phyloP scores from a whole-genome alignment of 352 stramenopile genomes.

The Globisporangium parvum region DNA sequence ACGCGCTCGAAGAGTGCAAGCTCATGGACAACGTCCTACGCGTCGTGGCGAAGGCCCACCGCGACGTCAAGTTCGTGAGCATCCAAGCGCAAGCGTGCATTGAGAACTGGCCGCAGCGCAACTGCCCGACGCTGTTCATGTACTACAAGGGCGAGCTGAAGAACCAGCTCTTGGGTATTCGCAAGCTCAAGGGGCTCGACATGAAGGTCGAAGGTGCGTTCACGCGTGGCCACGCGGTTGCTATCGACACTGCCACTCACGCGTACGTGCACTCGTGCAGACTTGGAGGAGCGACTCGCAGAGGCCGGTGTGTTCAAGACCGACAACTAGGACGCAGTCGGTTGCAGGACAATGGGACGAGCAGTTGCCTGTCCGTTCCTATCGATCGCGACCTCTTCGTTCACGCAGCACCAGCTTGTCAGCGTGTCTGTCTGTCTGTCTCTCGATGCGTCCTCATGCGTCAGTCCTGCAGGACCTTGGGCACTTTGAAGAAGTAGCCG shows the following conservation, averaged over 20 bases:
- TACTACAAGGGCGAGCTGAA: conserved; percentile 87
- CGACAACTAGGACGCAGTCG: conserved; percentile 11
- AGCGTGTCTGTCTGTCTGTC: too few relatives aligned
- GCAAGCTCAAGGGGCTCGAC: conserved; percentile 82
- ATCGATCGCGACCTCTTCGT: conserved; percentile 3
- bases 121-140: conserved; percentile 92
- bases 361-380: neutral
- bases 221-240: too few relatives aligned
- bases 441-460: neutral
- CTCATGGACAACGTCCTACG: conserved; percentile 88
- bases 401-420: too few relatives aligned
- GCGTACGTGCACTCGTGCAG: conserved; percentile 12
- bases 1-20: conserved; percentile 85
- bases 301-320: conserved; percentile 65
- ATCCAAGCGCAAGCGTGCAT: conserved; percentile 89
- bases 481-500: conserved; percentile 85
- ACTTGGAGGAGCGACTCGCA: conserved; percentile 87
- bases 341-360: neutral
- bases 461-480: conserved; percentile 81
- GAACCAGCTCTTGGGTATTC: conserved; percentile 87
- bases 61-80: conserved; percentile 91
- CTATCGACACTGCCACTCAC: neutral
- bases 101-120: conserved; percentile 89
- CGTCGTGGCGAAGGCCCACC: conserved; percentile 77
- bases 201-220: conserved; percentile 77